phyloP scores from a whole-genome alignment of 352 stramenopile genomes.

The Pythium insidiosum region DNA sequence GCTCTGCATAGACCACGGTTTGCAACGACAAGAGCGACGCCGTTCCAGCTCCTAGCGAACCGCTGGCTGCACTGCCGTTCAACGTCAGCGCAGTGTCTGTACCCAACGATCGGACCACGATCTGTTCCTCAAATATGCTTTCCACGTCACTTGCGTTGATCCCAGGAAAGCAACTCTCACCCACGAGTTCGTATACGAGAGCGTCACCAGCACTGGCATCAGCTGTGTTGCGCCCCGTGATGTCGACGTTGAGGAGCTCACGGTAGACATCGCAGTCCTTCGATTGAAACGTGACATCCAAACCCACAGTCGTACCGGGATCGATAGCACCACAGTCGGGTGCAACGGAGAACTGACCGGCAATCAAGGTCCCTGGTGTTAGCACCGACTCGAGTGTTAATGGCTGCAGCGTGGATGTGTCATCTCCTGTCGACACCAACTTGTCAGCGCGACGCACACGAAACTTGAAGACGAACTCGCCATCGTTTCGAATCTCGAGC shows the following conservation, averaged over 20 bases:
- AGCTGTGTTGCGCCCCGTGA: slow-evolving; percentile 64
- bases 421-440: no score
- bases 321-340: slow-evolving; percentile 77
- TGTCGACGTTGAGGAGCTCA: slow-evolving; percentile 58
- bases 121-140: slow-evolving; percentile 94
- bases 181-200: slow-evolving; percentile 82
- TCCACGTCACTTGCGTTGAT: slow-evolving; percentile 85
- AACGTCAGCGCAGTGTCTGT: slow-evolving; percentile 15
- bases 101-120: slow-evolving; percentile 76
- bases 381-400: slow-evolving; percentile 37
- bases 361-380: slow-evolving; percentile 21
- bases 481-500: slow-evolving; percentile 91
- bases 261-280: slow-evolving; percentile 64
- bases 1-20: slow-evolving; percentile 76
- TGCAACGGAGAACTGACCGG: slow-evolving; percentile 78
- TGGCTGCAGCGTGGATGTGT: no score
- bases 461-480: slow-evolving; percentile 91
- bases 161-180: slow-evolving; percentile 91
- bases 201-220: slow-evolving; percentile 30
- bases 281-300: slow-evolving; percentile 82
- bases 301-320: slow-evolving; percentile 56
- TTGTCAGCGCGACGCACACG: slow-evolving; percentile 2
- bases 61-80: background rate
- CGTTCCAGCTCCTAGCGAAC: no score
- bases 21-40: slow-evolving; percentile 24